Evolutionary conservation across 2,329 filamentous ascomycete genomes (phyloP).

Genomic region (Zymoseptoria tritici): DNA sequence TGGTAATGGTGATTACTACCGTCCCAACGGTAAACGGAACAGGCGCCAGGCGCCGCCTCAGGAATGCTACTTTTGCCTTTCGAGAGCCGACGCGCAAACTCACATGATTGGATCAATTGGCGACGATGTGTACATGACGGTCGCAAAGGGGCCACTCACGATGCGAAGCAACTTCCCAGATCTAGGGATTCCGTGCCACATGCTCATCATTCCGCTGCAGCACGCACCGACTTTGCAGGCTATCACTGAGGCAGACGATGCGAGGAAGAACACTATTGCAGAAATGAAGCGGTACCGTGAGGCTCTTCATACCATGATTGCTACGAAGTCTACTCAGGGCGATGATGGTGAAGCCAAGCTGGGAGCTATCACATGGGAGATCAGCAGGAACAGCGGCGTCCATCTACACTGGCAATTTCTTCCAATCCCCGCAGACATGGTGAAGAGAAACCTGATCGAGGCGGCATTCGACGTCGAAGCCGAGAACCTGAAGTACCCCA

Average conservation of each 20-base stretch:
- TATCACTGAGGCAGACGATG: conserved; percentile 48
- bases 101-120: conserved; percentile 90
- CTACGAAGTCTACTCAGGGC: conserved; percentile 22
- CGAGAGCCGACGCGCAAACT: conserved; percentile 71
- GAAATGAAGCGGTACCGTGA: conserved; percentile 82
- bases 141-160: conserved; percentile 81
- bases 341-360: conserved; percentile 49
- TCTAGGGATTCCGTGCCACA: conserved; percentile 72
- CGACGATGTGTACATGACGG: conserved; percentile 79
- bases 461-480: conserved; percentile 84
- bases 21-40: conserved; percentile 30
- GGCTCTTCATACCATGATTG: conserved; percentile 71
- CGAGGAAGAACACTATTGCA: background rate
- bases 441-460: conserved; percentile 69
- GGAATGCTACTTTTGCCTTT: conserved; percentile 91
- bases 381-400: conserved; percentile 71
- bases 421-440: conserved; percentile 61
- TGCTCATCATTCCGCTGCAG: conserved; percentile 81
- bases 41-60: conserved; percentile 48
- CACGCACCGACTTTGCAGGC: conserved; percentile 68
- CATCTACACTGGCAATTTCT: conserved; percentile 94
- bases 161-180: conserved; percentile 62
- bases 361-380: conserved; percentile 86
- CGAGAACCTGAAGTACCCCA: conserved; percentile 60
- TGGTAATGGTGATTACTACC: conserved; percentile 24